Evolutionary conservation across 805 yeast species (phyloP).

Genomic region (Diddensiella caesifluorescens): DNA sequence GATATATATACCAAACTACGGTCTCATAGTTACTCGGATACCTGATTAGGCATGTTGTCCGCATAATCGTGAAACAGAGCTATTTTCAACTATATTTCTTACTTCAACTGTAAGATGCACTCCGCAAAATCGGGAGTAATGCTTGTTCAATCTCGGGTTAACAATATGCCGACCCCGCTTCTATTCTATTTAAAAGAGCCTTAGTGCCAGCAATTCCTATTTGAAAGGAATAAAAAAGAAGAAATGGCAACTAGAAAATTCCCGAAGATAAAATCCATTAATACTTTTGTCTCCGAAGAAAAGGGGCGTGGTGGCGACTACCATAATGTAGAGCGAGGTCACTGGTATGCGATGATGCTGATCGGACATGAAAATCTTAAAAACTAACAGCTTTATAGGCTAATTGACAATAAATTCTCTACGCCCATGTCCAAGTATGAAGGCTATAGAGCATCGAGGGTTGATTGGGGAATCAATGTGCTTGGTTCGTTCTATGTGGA

Average conservation of each 20-base stretch:
- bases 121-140: too few relatives aligned
- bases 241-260: constrained; percentile 23
- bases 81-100: too few relatives aligned
- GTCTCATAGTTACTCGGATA: too few relatives aligned
- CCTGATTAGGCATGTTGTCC: too few relatives aligned
- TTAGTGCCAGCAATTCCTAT: too few relatives aligned
- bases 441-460: constrained; percentile 41
- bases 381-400: constrained; percentile 10
- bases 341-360: constrained; percentile 32
- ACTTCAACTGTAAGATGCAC: too few relatives aligned
- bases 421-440: constrained; percentile 47
- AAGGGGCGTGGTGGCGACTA: constrained; percentile 49
- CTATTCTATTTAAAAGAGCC: too few relatives aligned
- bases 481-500: constrained; percentile 47
- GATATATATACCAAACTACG: too few relatives aligned
- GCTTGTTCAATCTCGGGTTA: too few relatives aligned
- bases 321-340: constrained; percentile 45
- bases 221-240: too few relatives aligned
- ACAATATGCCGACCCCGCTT: too few relatives aligned
- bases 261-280: constrained; percentile 41
- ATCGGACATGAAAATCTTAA: neutral
- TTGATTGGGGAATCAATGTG: constrained; percentile 48
- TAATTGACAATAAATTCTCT: constrained; percentile 42
- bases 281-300: constrained; percentile 40
- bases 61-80: too few relatives aligned